Conservation (phyloP, 208 protist genomes). For the Trypanosoma theileri region DNA sequence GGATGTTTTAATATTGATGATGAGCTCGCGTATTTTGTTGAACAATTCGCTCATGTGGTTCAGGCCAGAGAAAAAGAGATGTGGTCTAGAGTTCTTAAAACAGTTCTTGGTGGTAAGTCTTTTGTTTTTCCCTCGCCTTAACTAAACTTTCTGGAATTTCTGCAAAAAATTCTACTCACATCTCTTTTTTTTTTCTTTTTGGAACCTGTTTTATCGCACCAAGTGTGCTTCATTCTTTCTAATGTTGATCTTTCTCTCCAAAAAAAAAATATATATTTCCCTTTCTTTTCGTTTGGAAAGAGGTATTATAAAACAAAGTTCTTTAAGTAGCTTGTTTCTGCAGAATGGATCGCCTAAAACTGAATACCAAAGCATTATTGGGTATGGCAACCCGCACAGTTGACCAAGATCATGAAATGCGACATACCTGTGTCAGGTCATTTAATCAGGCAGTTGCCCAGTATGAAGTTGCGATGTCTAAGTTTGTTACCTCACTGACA, state of each 20-base stretch:
- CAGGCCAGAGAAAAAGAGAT: constrained; percentile 22
- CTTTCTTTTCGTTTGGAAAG: neutral
- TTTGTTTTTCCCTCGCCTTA: neutral
- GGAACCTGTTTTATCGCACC: too few species aligned
- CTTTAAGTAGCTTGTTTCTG: neutral
- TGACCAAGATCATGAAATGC: constrained; percentile 22
- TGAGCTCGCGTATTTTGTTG: constrained; percentile 53
- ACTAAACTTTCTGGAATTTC: too few species aligned
- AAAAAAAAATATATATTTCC: too few species aligned
- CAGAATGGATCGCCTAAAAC: constrained; percentile 18
- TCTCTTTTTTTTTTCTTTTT: neutral
- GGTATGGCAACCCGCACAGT: constrained; percentile 23
- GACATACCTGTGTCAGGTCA: constrained; percentile 17
- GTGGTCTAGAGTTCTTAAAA: constrained; percentile 17
- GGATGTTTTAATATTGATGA: constrained; percentile 52
- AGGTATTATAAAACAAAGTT: neutral
- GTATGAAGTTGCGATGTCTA: constrained; percentile 17
- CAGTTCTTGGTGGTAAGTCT: neutral
- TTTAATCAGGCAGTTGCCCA: constrained; percentile 14
- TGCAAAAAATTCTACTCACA: neutral
- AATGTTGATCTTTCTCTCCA: too few species aligned
- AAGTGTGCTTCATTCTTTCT: too few species aligned
- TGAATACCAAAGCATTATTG: constrained; percentile 17
- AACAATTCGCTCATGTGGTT: constrained; percentile 28
- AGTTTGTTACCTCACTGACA: constrained; percentile 3